Evolutionary conservation across 1,284 basidiomycete species (phyloP), one percentile per base, ranked within the genome.

Genomic region (Apiotrichum domesticum): DNA sequence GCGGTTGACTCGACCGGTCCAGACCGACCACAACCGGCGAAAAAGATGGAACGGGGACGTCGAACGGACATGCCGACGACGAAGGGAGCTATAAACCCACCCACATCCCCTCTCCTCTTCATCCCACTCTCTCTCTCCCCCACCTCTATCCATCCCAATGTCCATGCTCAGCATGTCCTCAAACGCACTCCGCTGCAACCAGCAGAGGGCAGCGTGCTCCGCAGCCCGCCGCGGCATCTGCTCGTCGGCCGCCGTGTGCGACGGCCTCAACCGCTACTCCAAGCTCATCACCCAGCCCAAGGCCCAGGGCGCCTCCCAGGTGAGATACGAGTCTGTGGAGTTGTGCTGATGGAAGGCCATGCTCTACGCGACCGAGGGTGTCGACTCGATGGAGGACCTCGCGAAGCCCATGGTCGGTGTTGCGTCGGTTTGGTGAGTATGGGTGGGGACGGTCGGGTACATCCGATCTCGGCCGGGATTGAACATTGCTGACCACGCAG

Each of bases 401-500:
- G 80, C 88, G 68, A 96, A 94, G 77, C 85, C 92, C 54, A 96
- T 97, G 93, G 88, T 97, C 59, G 93, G 93, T 58, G 85, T 97
- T 43, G 93, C 86, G 7, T 93, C 89, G 66, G 87, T 97, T 35
- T 97, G 93, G 93, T 93, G 71, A 76, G 86, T 80, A 37, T 47
- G 46, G 29, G 29, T 29, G 29, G 29, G 3, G 29, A 29, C 3
- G 29, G 29, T 29, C 29, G 37, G 37, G 13, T 13, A 51, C 42
- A 46, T 14, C 35, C 29, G 29, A 29, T 29, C 29, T 29, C 29
- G 29, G 29, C 29, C 29, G 29, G 29, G 29, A 3, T 29, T 29
- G 29, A 29, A 29, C 29, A 29, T 3, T 29, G 3, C 61, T 64
- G 54, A 59, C 56, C 33, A n/a, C 35, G 11, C 66, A 90, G 88